Evolutionary conservation across 768 basidiomycete species (phyloP).

Genomic region (Scleroderma citrinum): DNA sequence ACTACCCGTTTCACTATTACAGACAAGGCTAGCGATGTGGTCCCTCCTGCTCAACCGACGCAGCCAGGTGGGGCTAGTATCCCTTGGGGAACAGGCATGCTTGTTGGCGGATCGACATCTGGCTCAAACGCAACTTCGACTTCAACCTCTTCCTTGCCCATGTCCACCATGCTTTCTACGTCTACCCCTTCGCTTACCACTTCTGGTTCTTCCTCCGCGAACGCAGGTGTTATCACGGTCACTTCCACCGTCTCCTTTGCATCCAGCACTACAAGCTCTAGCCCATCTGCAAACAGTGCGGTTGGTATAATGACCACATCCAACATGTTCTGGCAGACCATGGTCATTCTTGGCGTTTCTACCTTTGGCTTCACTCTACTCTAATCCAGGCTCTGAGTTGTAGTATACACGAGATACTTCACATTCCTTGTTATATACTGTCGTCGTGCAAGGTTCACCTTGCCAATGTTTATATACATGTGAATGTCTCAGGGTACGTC

Average conservation of each 20-base stretch:
- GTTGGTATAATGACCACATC: neutral
- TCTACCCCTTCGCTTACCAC: constrained; percentile 3
- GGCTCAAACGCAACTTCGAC: constrained; percentile 19
- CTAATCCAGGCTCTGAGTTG: constrained; percentile 6
- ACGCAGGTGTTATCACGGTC: neutral
- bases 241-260: neutral
- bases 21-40: constrained; percentile 38
- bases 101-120: constrained; percentile 32
- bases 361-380: constrained; percentile 14
- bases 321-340: constrained; percentile 10
- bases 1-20: constrained; percentile 76
- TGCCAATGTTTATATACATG: neutral
- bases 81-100: constrained; percentile 61
- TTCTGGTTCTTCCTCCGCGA: neutral
- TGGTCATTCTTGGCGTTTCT: constrained; percentile 14
- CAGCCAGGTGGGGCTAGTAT: constrained; percentile 49
- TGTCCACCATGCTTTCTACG: neutral
- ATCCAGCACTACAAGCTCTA: neutral
- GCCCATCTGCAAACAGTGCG: constrained; percentile 5
- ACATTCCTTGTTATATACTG: neutral
- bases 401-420: neutral
- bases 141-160: constrained; percentile 1
- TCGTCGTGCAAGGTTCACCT: neutral
- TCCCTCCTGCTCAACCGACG: constrained; percentile 43
- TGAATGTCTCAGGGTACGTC: no score